Evolutionary conservation across 129 eudicot species (phyloP), one percentile per base, ranked within the genome.

Genomic region (Scalesia atractyloides): DNA sequence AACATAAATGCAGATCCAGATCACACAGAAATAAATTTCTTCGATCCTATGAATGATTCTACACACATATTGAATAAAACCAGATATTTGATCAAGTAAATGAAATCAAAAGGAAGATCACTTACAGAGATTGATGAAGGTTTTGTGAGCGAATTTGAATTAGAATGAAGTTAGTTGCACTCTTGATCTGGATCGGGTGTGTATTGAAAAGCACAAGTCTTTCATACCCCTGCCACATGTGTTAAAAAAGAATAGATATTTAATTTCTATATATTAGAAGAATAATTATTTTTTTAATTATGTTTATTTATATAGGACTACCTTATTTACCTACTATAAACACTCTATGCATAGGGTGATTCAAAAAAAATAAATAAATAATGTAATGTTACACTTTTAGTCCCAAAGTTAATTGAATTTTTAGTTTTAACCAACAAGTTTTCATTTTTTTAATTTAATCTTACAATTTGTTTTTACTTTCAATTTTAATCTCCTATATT

Each of bases 101-200:
- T 18, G 59, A 33, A 47, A 67, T 66, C 8, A 15, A 5, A 43
- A 43, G 68, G 18, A 44, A 67, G 67, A 44, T 53, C 15, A 46
- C 80, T 75, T 68, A 75, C 74, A 44, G 60, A 46, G 44, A n/a
- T n/a, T 41, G 72, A 9, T 36, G 65, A 66, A 19, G 62, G 1
- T 43, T n/a, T 41, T 13, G 12, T 61, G 53, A 63, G 64, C 59
- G 59, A 61, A 48, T 15, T 33, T 47, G 61, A 60, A 26, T 11
- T 11, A 5, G 30, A 26, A 12, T 52, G 13, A 63, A n/a, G n/a
- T n/a, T n/a, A n/a, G 61, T 14, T 16, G 69, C 10, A 24, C 26
- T 30, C 34, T 30, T 30, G 34, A 30, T 30, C 34, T 30, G 4
- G 4, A 30, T 30, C 34, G 41, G 65, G 8, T 22, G 63, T 22